These are phyloP conservation scores for Micromonas pusilla DNA, from an alignment of 139 green algal genomes.

Conservation along the genomic window DNA sequence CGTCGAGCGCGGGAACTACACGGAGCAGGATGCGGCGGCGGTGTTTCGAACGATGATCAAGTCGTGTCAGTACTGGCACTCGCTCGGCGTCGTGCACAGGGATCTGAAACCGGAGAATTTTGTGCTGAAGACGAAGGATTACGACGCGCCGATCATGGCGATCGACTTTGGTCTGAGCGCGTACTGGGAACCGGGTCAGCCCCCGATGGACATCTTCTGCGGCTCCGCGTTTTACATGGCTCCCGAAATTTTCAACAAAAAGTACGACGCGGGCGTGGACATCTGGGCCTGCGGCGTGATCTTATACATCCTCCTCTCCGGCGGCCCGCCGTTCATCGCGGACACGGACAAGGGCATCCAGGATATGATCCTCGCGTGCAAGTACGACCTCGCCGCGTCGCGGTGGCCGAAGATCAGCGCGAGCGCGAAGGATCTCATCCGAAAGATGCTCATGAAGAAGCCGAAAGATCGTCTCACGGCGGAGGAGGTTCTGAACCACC, in stretches of 20 bases:
- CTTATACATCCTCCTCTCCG: constrained; percentile 93
- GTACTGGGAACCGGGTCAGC: constrained; percentile 80
- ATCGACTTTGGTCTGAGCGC: constrained; percentile 89
- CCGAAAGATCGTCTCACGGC: constrained; percentile 70
- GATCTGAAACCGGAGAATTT: constrained; percentile 94
- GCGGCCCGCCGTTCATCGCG: constrained; percentile 87
- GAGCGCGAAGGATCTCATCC: constrained; percentile 43
- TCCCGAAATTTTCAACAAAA: constrained; percentile 67
- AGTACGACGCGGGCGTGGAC: constrained; percentile 80
- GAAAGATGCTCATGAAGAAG: constrained; percentile 62
- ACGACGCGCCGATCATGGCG: constrained; percentile 67
- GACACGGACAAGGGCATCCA: constrained; percentile 87
- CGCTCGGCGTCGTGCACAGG: constrained; percentile 86
- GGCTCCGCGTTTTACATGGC: constrained; percentile 92
- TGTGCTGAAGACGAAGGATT: constrained; percentile 65
- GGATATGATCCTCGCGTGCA: constrained; percentile 58
- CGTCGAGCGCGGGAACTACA: constrained; percentile 70
- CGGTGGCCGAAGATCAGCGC: constrained; percentile 48
- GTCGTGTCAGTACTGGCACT: constrained; percentile 89
- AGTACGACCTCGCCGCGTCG: constrained; percentile 53
- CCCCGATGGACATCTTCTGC: constrained; percentile 83
- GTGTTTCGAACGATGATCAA: constrained; percentile 80
- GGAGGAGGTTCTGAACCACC: constrained; percentile 67
- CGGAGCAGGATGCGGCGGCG: constrained; percentile 72
- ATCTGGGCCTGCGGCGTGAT: constrained; percentile 93